Evolutionary conservation across 2,329 filamentous ascomycete genomes (phyloP), one percentile per base, ranked within the genome.

Genomic region (Aspergillus puulaauensis): DNA sequence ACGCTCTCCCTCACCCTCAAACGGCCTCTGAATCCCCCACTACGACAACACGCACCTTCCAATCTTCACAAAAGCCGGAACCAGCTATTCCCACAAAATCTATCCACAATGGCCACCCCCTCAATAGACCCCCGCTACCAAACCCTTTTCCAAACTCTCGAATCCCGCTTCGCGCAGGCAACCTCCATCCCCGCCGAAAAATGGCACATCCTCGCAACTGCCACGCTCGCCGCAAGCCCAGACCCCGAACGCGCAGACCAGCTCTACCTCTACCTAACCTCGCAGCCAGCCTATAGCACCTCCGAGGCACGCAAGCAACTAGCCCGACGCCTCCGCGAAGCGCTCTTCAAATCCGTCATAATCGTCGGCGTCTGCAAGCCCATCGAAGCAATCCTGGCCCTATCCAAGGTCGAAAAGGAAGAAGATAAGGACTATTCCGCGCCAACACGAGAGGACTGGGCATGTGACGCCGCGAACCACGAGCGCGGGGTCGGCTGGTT

Each of bases 361-460:
- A 74, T 88, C 2, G 78, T 86, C 15, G 86, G 86, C 0, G 83
- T 88, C 0, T 86, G 83, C 69, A 87, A 86, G 65, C 84, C 85
- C 7, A 70, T 88, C 4, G 84, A 87, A 64, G 80, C 83, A 1
- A 81, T 87, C 44, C 75, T 86, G 7, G 75, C 79, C n/a, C 85
- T 87, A 53, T 75, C 72, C 56, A 73, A 77, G 15, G 67, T 82
- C 9, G 83, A 86, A 62, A 70, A 68, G 24, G 76, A 75, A 0
- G 84, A 86, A 66, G 86, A 88, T 63, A 81, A 79, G 52, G 86
- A 88, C 63, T 82, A 77, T 55, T 78, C 31, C 6, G 21, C 73
- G 4, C 75, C 73, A 56, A 83, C 82, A 3, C 80, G 85, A 62
- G 78, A 84, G 61, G 74, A 78, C 9, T 88, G 85, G 85, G 77